Evolutionary conservation across 2,329 filamentous ascomycete species (phyloP).

Genomic region (Ophioceras dolichostomum): DNA sequence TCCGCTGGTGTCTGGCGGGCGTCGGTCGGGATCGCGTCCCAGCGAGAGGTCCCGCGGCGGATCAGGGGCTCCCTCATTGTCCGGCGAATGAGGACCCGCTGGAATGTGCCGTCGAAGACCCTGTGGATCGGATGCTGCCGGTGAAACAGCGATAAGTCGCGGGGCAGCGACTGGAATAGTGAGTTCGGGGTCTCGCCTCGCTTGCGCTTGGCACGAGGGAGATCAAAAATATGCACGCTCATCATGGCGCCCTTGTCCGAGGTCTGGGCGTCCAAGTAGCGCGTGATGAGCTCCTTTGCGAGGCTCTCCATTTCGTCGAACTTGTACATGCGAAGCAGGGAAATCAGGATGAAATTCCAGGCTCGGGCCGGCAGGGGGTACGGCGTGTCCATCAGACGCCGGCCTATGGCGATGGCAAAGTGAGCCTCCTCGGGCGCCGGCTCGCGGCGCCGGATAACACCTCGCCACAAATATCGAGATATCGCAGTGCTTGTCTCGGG

Average conservation of each 20-base stretch:
- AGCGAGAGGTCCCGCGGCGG: slow-evolving; percentile 5
- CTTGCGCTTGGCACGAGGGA: slow-evolving; percentile 21
- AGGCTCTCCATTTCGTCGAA: slow-evolving; percentile 32
- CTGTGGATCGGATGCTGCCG: slow-evolving; percentile 32
- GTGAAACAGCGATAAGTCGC: slow-evolving; percentile 28
- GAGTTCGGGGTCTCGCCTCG: too few relatives aligned
- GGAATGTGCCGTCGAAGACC: slow-evolving; percentile 28
- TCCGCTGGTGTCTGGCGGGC: slow-evolving; percentile 3
- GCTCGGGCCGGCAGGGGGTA: slow-evolving; percentile 25
- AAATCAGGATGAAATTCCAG: slow-evolving; percentile 31
- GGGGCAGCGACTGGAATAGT: slow-evolving; percentile 22
- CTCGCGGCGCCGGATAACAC: slow-evolving; percentile 12
- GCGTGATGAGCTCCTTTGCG: slow-evolving; percentile 26
- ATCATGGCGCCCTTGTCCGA: slow-evolving; percentile 20
- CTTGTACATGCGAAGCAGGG: slow-evolving; percentile 28
- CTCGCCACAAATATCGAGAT: slow-evolving; percentile 16
- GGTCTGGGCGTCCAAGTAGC: slow-evolving; percentile 18
- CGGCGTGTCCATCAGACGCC: slow-evolving; percentile 23
- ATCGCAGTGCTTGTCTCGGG: slow-evolving; percentile 13
- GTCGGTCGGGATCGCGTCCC: not conserved
- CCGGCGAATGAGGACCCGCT: slow-evolving; percentile 29
- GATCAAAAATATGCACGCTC: slow-evolving; percentile 29
- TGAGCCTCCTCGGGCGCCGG: slow-evolving; percentile 9
- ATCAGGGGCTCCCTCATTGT: slow-evolving; percentile 27
- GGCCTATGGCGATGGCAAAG: slow-evolving; percentile 21